Percentiles rank a stretch among this genome's conserved stretches.
These are phyloP conservation scores for Bipolaris gigantea DNA, from an alignment of 2,329 filamentous ascomycete genomes.

Conservation along the genomic window DNA sequence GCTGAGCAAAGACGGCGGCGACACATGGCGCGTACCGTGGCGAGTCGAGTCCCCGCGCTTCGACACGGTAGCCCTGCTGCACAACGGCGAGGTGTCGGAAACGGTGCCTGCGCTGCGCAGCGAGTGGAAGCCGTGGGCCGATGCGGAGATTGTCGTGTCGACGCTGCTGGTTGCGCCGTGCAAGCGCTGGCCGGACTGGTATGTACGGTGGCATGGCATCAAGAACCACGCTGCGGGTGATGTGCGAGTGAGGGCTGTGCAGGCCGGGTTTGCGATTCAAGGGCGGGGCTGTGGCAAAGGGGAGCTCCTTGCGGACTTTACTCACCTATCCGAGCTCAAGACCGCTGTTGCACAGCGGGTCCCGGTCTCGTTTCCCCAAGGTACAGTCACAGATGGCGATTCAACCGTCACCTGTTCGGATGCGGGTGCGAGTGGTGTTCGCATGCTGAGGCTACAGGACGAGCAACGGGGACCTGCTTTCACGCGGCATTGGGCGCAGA, in stretches of 20 bases:
- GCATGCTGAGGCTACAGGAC: neutral
- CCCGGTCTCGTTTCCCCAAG: conserved; percentile 18
- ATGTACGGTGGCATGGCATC: conserved; percentile 30
- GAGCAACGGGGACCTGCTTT: neutral
- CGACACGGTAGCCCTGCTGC: conserved; percentile 5
- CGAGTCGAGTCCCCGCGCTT: conserved; percentile 21
- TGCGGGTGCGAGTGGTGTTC: conserved; percentile 35
- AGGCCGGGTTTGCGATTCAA: conserved; percentile 39
- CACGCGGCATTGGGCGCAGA: neutral
- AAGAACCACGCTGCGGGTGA: conserved; percentile 4
- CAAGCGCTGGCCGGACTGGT: conserved; percentile 35
- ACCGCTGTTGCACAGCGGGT: too few relatives aligned
- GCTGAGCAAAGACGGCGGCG: conserved; percentile 44
- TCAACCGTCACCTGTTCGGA: conserved; percentile 29
- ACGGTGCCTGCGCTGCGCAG: conserved; percentile 18
- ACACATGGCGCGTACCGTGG: conserved; percentile 47
- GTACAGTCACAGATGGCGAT: conserved; percentile 12
- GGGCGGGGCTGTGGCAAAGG: conserved; percentile 26
- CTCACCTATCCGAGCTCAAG: neutral
- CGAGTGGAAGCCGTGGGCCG: conserved; percentile 37
- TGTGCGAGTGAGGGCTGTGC: conserved; percentile 12
- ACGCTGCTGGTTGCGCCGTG: conserved; percentile 31
- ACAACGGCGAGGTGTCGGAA: conserved; percentile 6
- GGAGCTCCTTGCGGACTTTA: conserved; percentile 19
- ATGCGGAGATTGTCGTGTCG: conserved; percentile 27